Evolutionary conservation across 306 rosid genomes (phyloP), one percentile per base, ranked within the genome.

Genomic region (Spatholobus suberectus): DNA sequence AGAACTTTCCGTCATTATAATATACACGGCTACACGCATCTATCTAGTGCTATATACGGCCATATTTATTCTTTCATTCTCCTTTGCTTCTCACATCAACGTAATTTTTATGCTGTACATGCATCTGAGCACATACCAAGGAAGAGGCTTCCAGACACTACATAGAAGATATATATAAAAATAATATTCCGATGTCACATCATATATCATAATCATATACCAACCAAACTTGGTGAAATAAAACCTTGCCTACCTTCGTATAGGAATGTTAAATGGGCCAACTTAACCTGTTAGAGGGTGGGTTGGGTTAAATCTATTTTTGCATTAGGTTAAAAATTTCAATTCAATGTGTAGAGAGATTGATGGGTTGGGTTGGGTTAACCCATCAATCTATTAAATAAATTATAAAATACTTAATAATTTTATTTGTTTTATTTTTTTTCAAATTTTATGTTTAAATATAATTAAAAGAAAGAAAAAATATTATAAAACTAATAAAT

Each of bases 211-310:
- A 35, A 38, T 72, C 78, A 46, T 18, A 20, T 73, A 62, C 79
- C 67, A 81, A 74, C 59, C 24, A 55, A 70, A 76, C 78, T 83
- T 83, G 73, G 73, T 57, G 66, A 83, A 44, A 68, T 58, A 76
- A 69, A 69, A 57, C 20, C 49, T 43, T 57, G 52, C 66, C 72
- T 23, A 41, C 43, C 51, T 57, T 10, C 44, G n/a, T n/a, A n/a
- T n/a, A n/a, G n/a, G n/a, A n/a, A n/a, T n/a, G n/a, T n/a, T n/a
- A n/a, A n/a, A n/a, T n/a, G n/a, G n/a, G n/a, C n/a, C n/a, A n/a
- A n/a, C n/a, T n/a, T n/a, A n/a, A n/a, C n/a, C n/a, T n/a, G n/a
- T n/a, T n/a, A n/a, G n/a, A n/a, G n/a, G n/a, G n/a, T n/a, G n/a
- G n/a, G n/a, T n/a, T n/a, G n/a, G n/a, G n/a, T n/a, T n/a, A n/a